Evolutionary conservation across 805 yeast species (phyloP), one percentile per base, ranked within the genome.

Genomic region (Pichia gijzeniarum): DNA sequence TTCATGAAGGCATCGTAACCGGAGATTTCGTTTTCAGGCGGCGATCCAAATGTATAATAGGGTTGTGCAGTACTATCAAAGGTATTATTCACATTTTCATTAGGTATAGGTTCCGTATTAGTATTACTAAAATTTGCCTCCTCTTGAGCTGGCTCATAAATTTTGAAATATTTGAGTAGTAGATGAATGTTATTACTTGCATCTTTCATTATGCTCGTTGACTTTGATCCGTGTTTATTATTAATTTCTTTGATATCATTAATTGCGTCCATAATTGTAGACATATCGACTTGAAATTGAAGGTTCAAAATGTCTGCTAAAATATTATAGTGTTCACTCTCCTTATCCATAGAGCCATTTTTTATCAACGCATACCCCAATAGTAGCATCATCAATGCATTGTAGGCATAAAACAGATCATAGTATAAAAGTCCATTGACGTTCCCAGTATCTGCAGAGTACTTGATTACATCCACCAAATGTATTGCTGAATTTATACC

Each of bases 331-430:
- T 45, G 37, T 8, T 35, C 25, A 10, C 34, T 14, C 12, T 25
- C 42, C 25, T 40, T 37, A 31, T 38, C 46, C 14, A 7, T 30
- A 5, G 42, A 42, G 12, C 51, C 51, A 2, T 41, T 47, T 21
- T 51, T 48, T 16, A 52, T 42, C 36, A 54, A 61, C 43, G 68
- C 60, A 45, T 57, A 60, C 22, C 64, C 60, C 35, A 67, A 44
- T 14, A 68, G 59, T n/a, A 68, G 48, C 0, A 61, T 59, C 57
- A 70, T 53, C 1, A 60, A 54, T 2, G 70, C 60, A 38, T 60
- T 59, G 47, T 70, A 70, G 3, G 64, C 68, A 49, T 57, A 58
- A 53, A 65, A 65, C 38, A 68, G 53, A 48, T 70, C 73, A 14
- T 56, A 53, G 21, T 63, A 62, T 9, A 65, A 31, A 4, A 67